These are phyloP conservation scores for Tillandsia leiboldiana DNA, from an alignment of 176 grass and related monocot genomes.

Conservation along the genomic window DNA sequence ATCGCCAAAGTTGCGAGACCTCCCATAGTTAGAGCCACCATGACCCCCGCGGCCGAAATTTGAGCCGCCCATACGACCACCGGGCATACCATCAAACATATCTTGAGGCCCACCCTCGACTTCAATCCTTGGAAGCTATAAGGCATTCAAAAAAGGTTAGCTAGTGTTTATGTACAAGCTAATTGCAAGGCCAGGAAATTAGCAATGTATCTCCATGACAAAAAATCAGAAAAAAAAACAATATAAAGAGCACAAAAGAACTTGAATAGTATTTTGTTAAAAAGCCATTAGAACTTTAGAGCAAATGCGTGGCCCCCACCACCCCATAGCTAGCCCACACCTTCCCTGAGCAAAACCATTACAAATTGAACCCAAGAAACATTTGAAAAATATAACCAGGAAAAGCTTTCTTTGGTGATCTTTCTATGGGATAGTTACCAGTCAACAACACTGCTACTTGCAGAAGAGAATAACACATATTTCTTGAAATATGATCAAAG, in stretches of 20 bases:
- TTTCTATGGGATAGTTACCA: too few relatives aligned
- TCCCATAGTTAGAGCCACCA: conserved; percentile 30
- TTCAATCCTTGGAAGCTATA: conserved; percentile 70
- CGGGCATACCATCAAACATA: conserved; percentile 52
- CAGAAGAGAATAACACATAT: too few relatives aligned
- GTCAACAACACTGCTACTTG: too few relatives aligned
- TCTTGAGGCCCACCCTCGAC: conserved; percentile 41
- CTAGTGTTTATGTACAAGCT: neutral
- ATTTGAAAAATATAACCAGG: too few relatives aligned
- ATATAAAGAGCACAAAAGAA: neutral
- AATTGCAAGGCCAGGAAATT: neutral
- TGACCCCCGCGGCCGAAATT: conserved; percentile 28
- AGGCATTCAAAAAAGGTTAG: conserved; percentile 7
- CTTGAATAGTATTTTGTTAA: neutral
- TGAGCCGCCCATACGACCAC: conserved; percentile 38
- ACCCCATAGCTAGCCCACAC: too few relatives aligned
- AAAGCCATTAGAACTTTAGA: too few relatives aligned
- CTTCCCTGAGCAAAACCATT: too few relatives aligned
- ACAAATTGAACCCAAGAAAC: too few relatives aligned
- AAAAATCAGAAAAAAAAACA: neutral
- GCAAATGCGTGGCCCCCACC: too few relatives aligned
- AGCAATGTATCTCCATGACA: neutral
- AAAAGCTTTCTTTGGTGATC: too few relatives aligned
- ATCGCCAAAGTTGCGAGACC: conserved; percentile 31
- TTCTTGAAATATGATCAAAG: conserved; percentile 1